Conservation (phyloP, 192 early-diverging fungal species). For the Umbelopsis sp. region DNA sequence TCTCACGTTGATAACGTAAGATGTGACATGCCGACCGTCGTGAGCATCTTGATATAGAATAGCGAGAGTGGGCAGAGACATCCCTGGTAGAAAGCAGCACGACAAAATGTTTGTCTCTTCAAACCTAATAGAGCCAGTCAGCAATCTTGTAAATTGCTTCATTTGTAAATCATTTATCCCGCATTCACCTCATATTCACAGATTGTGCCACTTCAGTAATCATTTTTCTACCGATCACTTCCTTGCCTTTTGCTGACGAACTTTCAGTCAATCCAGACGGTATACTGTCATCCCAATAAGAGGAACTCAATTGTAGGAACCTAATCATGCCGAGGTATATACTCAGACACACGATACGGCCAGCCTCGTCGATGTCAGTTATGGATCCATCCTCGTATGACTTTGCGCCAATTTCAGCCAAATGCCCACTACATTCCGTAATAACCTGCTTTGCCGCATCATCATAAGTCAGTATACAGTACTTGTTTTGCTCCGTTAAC, state of each 20-base stretch:
- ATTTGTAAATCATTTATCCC: not conserved
- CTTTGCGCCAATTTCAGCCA: slow-evolving; percentile 59
- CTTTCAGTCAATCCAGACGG: slow-evolving; percentile 1
- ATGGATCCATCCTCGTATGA: slow-evolving; percentile 54
- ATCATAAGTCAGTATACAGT: slow-evolving; percentile 74
- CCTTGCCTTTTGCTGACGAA: slow-evolving; percentile 25
- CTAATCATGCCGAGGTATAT: slow-evolving; percentile 74
- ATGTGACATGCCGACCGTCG: slow-evolving; percentile 56
- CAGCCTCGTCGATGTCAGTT: slow-evolving; percentile 58
- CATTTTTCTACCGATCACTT: slow-evolving; percentile 15
- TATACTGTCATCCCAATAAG: not conserved
- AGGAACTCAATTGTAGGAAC: slow-evolving; percentile 57
- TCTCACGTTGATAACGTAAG: slow-evolving; percentile 57
- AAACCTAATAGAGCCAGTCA: not conserved
- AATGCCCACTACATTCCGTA: slow-evolving; percentile 69
- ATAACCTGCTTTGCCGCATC: slow-evolving; percentile 37
- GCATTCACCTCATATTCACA: slow-evolving; percentile 21
- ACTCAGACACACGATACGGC: slow-evolving; percentile 57
- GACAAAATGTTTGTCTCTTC: slow-evolving; percentile 9
- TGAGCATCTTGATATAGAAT: slow-evolving; percentile 67
- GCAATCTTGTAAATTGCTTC: not conserved
- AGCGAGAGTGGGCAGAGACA: slow-evolving; percentile 48
- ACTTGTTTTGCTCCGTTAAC: slow-evolving; percentile 68
- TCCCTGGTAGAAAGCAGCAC: not conserved
- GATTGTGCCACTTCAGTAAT: slow-evolving; percentile 10